Evolutionary conservation across 768 basidiomycete genomes (phyloP).

Genomic region (Rhodotorula babjevae): DNA sequence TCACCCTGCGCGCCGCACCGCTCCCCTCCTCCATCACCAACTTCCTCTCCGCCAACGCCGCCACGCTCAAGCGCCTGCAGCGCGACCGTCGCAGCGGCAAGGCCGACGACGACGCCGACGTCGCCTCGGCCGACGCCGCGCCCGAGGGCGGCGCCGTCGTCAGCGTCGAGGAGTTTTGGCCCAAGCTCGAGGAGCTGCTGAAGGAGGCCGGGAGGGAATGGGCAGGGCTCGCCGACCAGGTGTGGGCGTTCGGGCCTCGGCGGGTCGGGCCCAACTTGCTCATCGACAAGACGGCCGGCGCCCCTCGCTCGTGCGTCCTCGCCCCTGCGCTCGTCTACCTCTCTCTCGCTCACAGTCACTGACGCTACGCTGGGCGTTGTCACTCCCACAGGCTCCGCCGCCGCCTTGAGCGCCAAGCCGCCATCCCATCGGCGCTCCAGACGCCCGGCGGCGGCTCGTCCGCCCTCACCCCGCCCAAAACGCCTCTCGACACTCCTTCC

Average conservation of each 20-base stretch:
- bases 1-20: slow-evolving; percentile 76
- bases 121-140: slow-evolving; percentile 28
- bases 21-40: slow-evolving; percentile 65
- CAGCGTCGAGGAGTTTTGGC: slow-evolving; percentile 74
- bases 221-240: slow-evolving; percentile 61
- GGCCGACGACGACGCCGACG: slow-evolving; percentile 28
- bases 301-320: slow-evolving; percentile 43
- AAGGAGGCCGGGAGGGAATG: slow-evolving; percentile 70
- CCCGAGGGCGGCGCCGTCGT: slow-evolving; percentile 50
- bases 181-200: slow-evolving; percentile 60
- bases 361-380: too few relatives aligned
- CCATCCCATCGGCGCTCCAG: slow-evolving; percentile 25
- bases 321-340: neutral
- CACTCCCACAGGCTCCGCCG: slow-evolving; percentile 33
- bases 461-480: slow-evolving; percentile 12
- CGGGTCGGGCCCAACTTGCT: slow-evolving; percentile 78
- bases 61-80: slow-evolving; percentile 60
- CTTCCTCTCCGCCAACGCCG: slow-evolving; percentile 71
- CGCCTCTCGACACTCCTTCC: slow-evolving; percentile 1
- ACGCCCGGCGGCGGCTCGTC: slow-evolving; percentile 20
- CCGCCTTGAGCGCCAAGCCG: slow-evolving; percentile 31
- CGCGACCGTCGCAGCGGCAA: slow-evolving; percentile 47
- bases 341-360: neutral
- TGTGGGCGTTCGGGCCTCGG: slow-evolving; percentile 92
- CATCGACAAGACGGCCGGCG: slow-evolving; percentile 58